A percentile compares a stretch with the other conserved stretches of the same genome.
Evolutionary conservation across 2,329 filamentous ascomycete species (phyloP).

Genomic region (Stenocarpella maydis): DNA sequence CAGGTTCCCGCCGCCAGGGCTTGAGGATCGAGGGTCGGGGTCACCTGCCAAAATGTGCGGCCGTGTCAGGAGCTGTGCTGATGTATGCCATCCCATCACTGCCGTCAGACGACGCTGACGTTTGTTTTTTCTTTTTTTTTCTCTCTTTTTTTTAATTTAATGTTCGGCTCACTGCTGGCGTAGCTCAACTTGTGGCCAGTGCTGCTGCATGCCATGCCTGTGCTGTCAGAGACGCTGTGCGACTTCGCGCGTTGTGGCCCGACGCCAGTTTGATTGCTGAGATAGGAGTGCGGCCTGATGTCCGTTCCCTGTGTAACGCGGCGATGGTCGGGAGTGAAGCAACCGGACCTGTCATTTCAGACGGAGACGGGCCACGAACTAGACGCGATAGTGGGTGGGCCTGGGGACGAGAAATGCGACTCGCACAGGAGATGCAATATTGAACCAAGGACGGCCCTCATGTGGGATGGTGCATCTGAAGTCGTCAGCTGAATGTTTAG

Average conservation of each 20-base stretch:
- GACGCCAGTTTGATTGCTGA: neutral
- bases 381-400: conserved; percentile 11
- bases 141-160: too few relatives aligned
- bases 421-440: conserved; percentile 6
- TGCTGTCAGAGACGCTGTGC: conserved; percentile 21
- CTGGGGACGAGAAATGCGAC: conserved; percentile 4
- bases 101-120: neutral
- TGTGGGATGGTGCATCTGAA: conserved; percentile 33
- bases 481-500: conserved; percentile 35
- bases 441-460: conserved; percentile 20
- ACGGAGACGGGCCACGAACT: conserved; percentile 5
- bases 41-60: conserved; percentile 4
- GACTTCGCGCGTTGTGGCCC: conserved; percentile 20
- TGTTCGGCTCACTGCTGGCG: neutral
- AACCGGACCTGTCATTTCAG: conserved; percentile 23
- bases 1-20: conserved; percentile 26
- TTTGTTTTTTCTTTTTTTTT: too few relatives aligned
- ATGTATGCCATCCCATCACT: neutral
- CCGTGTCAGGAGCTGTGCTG: neutral
- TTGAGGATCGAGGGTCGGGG: neutral
- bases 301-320: conserved; percentile 3
- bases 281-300: conserved; percentile 2
- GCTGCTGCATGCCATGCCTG: conserved; percentile 19
- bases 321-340: neutral
- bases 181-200: neutral